Conservation (phyloP, 306 rosid species). For the Heteromeles arbutifolia region DNA sequence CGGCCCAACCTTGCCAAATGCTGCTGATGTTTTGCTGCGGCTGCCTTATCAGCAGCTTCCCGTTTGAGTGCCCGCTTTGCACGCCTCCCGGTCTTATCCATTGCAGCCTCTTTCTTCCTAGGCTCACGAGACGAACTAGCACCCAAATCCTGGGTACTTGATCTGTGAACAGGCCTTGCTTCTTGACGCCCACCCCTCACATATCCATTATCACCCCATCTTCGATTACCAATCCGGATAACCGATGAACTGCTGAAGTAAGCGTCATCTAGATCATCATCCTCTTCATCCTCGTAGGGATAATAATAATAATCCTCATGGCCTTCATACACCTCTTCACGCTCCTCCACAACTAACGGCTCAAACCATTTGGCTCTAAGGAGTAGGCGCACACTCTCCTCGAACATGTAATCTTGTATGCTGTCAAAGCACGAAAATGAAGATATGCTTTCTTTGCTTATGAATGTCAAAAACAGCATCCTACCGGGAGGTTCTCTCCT, state of each 20-base stretch:
- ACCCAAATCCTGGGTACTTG: conserved; percentile 35
- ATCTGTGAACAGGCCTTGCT: conserved; percentile 52
- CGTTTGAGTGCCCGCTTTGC: conserved; percentile 83
- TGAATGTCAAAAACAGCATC: background rate
- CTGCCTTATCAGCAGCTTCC: conserved; percentile 85
- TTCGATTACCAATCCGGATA: conserved; percentile 74
- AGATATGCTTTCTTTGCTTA: background rate
- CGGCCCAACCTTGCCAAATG: conserved; percentile 63
- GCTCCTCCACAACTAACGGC: conserved; percentile 46
- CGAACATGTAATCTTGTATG: conserved; percentile 72
- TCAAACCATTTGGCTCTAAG: conserved; percentile 81
- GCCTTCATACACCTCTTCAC: conserved; percentile 30
- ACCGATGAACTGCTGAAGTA: conserved; percentile 46
- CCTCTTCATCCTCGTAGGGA: conserved; percentile 48
- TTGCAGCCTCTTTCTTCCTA: conserved; percentile 36
- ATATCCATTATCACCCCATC: conserved; percentile 89
- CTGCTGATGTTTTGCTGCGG: conserved; percentile 69
- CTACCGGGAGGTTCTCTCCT: background rate
- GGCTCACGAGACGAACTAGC: conserved; percentile 61
- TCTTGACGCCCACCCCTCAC: conserved; percentile 70
- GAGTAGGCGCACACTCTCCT: conserved; percentile 89
- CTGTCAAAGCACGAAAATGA: conserved; percentile 28
- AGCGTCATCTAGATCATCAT: conserved; percentile 50
- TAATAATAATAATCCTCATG: conserved; percentile 40
- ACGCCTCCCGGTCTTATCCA: conserved; percentile 52